Evolutionary conservation across 2,329 filamentous ascomycete genomes (phyloP).

Genomic region (Ceratocystis variospora): DNA sequence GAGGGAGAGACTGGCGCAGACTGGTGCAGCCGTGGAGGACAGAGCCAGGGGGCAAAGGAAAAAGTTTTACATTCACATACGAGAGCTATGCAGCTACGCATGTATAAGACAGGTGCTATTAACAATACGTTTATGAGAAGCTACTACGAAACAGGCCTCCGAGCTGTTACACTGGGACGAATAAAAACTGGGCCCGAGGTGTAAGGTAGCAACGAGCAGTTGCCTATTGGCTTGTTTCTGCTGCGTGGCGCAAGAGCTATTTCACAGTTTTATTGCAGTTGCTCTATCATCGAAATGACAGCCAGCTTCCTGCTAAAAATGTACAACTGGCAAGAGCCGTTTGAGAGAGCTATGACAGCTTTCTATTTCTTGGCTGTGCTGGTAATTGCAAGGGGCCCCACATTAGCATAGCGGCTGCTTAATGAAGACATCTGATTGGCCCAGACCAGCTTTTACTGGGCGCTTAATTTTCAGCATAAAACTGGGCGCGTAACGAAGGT

Average conservation of each 20-base stretch:
- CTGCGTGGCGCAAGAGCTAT: no score
- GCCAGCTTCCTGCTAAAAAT: not conserved
- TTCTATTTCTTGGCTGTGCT: not conserved
- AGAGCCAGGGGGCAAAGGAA: not conserved
- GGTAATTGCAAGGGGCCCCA: not conserved
- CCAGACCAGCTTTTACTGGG: not conserved
- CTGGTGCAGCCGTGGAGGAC: not conserved
- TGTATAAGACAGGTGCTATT: not conserved
- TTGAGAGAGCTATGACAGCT: no score
- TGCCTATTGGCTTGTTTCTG: not conserved
- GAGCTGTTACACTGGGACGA: not conserved
- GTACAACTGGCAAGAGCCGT: not conserved
- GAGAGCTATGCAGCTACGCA: not conserved
- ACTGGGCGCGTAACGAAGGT: not conserved
- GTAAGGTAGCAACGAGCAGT: not conserved
- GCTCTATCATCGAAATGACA: not conserved
- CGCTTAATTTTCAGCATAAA: not conserved
- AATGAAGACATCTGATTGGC: not conserved
- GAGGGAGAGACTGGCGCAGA: not conserved
- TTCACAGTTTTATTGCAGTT: not conserved
- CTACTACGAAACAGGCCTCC: not conserved
- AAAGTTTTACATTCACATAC: not conserved
- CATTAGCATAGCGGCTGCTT: not conserved
- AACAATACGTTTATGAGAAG: not conserved
- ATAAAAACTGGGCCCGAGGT: not conserved